Base-by-base conservation (phyloP, 306 rosid species). In the Pyrus pyrifolia region DNA sequence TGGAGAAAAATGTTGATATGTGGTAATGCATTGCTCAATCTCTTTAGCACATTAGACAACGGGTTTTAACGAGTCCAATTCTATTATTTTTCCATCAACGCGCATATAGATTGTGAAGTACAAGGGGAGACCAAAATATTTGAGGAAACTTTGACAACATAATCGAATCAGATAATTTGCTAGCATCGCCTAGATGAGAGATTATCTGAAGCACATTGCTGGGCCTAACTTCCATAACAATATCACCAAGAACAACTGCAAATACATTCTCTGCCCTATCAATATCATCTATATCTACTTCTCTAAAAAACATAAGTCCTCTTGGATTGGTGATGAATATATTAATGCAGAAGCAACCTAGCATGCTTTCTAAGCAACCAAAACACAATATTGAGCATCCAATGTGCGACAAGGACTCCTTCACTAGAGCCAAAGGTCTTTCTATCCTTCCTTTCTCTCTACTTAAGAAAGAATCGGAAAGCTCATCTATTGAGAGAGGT, bases 401-500 rank as follows among this genome's bases (percentile, higher is more conserved):
- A 6, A 86, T 85, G 51, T 81, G 90, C 14, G 86, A 82, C 88
- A 87, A 87, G 53, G 87, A 89, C 46, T 89, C 88, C 85, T 80
- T 85, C 73, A 81, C 74, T 17, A 85, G 77, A 61, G 81, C 84
- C 77, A 77, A 77, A 23, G 82, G 72, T 80, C 82, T 89, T 59
- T 89, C 87, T 55, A 89, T 83, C 72, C 74, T 89, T 61, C 78
- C 85, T 78, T 81, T 89, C 80, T 89, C 91, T 87, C 81, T 83
- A 71, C 59, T 85, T 70, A 83, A 59, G 60, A 83, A 81, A 71
- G 85, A 83, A 72, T 72, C 81, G 35, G 71, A 80, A 70, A 87
- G 77, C 74, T 85, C 89, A 75, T 78, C 81, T 25, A 70, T 53
- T 64, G 85, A 66, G 8, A 77, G 78, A 67, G 93, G 86, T 64